A percentile compares a stretch with the other conserved stretches of the same genome.
Conservation (phyloP, 345 rosid genomes). For the Microthlaspi erraticum region DNA sequence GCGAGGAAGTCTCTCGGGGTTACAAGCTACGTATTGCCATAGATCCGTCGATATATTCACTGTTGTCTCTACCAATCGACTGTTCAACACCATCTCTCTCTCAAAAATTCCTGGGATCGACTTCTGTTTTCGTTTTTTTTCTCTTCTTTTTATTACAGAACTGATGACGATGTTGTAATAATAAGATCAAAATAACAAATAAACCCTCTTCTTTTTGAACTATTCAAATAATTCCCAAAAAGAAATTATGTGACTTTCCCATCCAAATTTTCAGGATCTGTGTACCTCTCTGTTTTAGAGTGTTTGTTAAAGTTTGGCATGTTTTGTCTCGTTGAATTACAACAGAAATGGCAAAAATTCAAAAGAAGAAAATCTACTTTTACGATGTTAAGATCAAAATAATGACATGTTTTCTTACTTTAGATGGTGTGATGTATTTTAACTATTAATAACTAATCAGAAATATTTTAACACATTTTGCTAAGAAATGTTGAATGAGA, state of each 20-base stretch:
- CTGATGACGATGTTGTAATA: constrained; percentile 12
- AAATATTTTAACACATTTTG: background rate
- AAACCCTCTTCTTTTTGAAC: background rate
- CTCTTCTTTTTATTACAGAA: background rate
- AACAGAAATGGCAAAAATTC: no score
- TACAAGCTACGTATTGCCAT: constrained; percentile 90
- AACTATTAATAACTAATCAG: no score
- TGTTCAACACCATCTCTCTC: constrained; percentile 66
- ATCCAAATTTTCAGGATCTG: no score
- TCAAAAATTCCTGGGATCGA: constrained; percentile 13
- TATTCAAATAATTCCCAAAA: background rate
- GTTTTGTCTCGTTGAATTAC: no score
- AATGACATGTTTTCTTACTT: no score
- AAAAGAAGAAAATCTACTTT: no score
- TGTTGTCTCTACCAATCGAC: constrained; percentile 60
- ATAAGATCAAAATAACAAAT: background rate
- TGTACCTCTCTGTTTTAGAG: no score
- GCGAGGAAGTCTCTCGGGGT: constrained; percentile 72
- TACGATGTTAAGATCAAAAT: no score
- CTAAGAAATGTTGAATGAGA: background rate
- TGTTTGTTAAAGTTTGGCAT: no score
- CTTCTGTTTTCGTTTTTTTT: background rate
- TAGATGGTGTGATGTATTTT: no score
- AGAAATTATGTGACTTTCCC: no score
- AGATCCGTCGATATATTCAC: constrained; percentile 70